Evolutionary conservation across 352 stramenopile species (phyloP).

Genomic region (Phytophthora macrochlamydospora): DNA sequence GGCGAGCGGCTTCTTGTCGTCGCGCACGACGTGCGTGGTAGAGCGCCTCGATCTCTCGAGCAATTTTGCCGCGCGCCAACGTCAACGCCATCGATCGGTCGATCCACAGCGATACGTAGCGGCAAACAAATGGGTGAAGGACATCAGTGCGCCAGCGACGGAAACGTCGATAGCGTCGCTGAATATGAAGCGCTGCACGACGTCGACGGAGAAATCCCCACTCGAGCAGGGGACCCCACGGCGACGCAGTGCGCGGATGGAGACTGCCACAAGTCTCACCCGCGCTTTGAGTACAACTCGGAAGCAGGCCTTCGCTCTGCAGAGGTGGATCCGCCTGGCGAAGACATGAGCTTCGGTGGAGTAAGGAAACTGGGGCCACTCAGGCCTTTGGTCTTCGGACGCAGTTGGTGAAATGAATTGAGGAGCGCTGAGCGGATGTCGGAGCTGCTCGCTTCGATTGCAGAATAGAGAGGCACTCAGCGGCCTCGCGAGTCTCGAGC

Average conservation of each 20-base stretch:
- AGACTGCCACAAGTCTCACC: conserved; percentile 30
- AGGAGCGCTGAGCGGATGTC: conserved; percentile 32
- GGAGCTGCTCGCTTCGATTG: conserved; percentile 44
- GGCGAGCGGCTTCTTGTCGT: conserved; percentile 10
- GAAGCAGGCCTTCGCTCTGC: conserved; percentile 30
- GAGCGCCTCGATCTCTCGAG: conserved; percentile 10
- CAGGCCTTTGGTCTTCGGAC: neutral
- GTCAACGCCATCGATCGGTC: conserved; percentile 4
- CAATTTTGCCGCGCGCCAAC: conserved; percentile 21
- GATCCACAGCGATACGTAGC: conserved; percentile 21
- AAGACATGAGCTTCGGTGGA: conserved; percentile 42
- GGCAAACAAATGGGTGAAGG: conserved; percentile 20
- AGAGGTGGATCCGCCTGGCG: conserved; percentile 27
- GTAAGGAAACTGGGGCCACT: conserved; percentile 33
- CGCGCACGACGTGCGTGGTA: conserved; percentile 20
- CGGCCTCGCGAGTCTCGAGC: conserved; percentile 50
- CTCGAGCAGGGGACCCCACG: conserved; percentile 27
- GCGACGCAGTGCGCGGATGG: conserved; percentile 39
- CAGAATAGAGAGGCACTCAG: conserved; percentile 57
- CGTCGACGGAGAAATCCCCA: conserved; percentile 29
- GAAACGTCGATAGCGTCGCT: conserved; percentile 30
- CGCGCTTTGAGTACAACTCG: conserved; percentile 27
- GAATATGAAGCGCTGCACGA: conserved; percentile 37
- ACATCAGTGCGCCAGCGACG: conserved; percentile 20
- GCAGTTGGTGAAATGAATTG: conserved; percentile 18